Evolutionary conservation across 306 rosid genomes (phyloP), one percentile per base, ranked within the genome.

Genomic region (Arachis hypogaea): DNA sequence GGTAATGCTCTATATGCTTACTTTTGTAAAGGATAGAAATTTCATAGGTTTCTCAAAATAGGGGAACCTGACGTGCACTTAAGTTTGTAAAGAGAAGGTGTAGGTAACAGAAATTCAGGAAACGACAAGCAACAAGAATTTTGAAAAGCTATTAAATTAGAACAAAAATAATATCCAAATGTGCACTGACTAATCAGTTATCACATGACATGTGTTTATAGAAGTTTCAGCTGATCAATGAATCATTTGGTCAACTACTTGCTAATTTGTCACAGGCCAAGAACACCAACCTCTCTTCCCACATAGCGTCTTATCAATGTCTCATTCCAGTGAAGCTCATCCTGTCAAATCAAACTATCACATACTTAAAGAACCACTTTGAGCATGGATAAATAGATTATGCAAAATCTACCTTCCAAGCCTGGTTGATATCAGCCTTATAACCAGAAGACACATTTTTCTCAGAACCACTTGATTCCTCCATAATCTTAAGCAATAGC

Each of bases 251-350:
- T 22, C 57, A 52, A 60, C 59, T 59, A 59, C 47, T 63, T 18
- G 63, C 41, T 8, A 82, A 71, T 60, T 36, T 52, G 40, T n/a
- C 66, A 59, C 50, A 58, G 29, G 41, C 22, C 51, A 59, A 43
- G 36, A 55, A 66, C 42, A 50, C 57, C 36, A 50, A 91, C 97
- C 96, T 91, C 98, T 86, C 97, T 89, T 85, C 98, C 97, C 7
- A 88, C 74, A 75, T 85, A 91, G 42, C 74, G 91, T 83, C 87
- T 86, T 72, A 93, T 86, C 88, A 89, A 73, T 71, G 60, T 81
- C 82, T 85, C 86, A 73, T 89, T 83, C 98, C 98, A 94, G 40
- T 88, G 85, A 43, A 94, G 95, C 85, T 94, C 96, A 4, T 89
- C 97, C 96, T 94, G 85, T 36, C 79, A 84, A 51, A 75, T 67